These are phyloP conservation scores for Trichomonas vaginalis DNA, from an alignment of 208 protist genomes.

Conservation along the genomic window DNA sequence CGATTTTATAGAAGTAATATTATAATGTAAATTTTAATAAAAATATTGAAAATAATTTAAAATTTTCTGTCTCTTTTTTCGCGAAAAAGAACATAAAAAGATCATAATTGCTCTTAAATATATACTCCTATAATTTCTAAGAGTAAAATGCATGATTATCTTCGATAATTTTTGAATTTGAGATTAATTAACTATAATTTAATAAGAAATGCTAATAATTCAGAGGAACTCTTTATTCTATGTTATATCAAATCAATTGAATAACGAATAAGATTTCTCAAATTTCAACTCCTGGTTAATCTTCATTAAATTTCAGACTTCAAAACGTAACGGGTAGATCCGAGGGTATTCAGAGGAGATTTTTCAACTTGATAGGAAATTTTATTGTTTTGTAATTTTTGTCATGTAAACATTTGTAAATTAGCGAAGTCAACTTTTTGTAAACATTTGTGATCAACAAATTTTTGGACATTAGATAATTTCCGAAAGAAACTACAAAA, in stretches of 20 bases:
- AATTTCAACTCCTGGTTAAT: neutral
- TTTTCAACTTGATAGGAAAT: too few species aligned
- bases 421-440: too few species aligned
- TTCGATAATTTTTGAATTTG: neutral
- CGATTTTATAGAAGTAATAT: neutral
- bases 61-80: neutral
- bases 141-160: neutral
- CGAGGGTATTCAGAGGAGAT: too few species aligned
- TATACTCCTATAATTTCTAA: neutral
- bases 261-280: neutral
- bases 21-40: neutral
- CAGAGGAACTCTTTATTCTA: neutral
- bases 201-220: neutral
- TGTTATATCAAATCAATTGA: neutral
- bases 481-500: too few species aligned
- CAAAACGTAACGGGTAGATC: too few species aligned
- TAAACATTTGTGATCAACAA: too few species aligned
- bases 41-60: neutral
- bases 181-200: neutral
- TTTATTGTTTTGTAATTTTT: too few species aligned
- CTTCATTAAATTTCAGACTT: neutral
- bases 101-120: neutral
- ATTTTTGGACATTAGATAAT: too few species aligned
- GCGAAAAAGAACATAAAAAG: neutral
- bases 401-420: too few species aligned